Conservation (phyloP, 2,329 filamentous ascomycete species). For the Aspergillus bombycis region DNA sequence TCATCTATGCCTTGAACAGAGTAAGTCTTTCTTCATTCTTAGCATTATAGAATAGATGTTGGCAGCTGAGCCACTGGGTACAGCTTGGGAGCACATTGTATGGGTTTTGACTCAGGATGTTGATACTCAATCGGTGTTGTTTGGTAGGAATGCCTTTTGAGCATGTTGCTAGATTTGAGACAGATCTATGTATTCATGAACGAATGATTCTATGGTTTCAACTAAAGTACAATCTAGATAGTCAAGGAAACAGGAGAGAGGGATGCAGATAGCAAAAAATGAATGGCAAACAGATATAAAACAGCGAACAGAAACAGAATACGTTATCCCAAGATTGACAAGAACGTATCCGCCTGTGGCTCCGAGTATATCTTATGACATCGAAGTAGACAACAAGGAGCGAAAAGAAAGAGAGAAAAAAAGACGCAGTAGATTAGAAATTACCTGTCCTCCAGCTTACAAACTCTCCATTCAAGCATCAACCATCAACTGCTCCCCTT, state of each 20-base stretch:
- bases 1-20: conserved; percentile 18
- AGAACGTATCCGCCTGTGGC: conserved; percentile 11
- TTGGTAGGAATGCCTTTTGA: background rate
- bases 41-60: background rate
- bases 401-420: conserved; percentile 11
- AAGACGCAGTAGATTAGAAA: conserved; percentile 7
- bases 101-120: conserved; percentile 9
- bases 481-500: conserved; percentile 86
- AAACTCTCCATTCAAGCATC: conserved; percentile 50
- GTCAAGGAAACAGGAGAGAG: background rate
- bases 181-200: background rate
- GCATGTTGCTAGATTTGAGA: background rate
- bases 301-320: background rate
- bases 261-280: background rate
- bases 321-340: conserved; percentile 8
- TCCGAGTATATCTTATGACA: conserved; percentile 6
- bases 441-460: conserved; percentile 8
- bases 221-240: background rate
- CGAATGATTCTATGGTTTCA: background rate
- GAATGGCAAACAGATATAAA: background rate
- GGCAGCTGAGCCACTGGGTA: background rate
- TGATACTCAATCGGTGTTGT: no score
- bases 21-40: conserved; percentile 10
- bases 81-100: conserved; percentile 23
- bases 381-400: conserved; percentile 17